These are phyloP conservation scores for Vitis hybrid DNA, from an alignment of 177 flowering plant species.

Conservation along the genomic window DNA sequence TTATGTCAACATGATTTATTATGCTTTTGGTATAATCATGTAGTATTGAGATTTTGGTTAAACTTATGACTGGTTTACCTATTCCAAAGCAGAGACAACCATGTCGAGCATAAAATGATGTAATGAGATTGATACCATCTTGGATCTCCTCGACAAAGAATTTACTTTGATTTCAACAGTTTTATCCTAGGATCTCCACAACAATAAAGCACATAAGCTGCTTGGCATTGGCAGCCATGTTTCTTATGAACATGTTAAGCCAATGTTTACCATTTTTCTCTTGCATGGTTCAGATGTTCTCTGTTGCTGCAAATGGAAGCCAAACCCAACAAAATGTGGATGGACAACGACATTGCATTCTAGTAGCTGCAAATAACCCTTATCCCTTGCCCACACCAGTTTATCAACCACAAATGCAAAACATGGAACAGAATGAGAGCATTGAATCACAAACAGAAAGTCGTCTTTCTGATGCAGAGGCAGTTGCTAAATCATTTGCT, in stretches of 20 bases:
- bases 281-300: conserved; percentile 59
- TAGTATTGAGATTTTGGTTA: too few relatives aligned
- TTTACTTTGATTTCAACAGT: too few relatives aligned
- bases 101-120: too few relatives aligned
- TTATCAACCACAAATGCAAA: conserved; percentile 55
- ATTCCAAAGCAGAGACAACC: too few relatives aligned
- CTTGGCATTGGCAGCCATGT: not conserved
- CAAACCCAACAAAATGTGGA: conserved; percentile 60
- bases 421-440: conserved; percentile 51
- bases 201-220: too few relatives aligned
- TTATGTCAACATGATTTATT: too few relatives aligned
- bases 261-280: not conserved
- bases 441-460: conserved; percentile 53
- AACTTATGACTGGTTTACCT: too few relatives aligned
- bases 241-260: not conserved
- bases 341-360: conserved; percentile 79
- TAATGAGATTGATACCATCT: too few relatives aligned
- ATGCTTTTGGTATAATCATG: too few relatives aligned
- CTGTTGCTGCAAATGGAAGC: conserved; percentile 42
- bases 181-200: too few relatives aligned
- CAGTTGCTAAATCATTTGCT: conserved; percentile 72
- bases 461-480: conserved; percentile 76
- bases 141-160: too few relatives aligned
- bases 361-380: conserved; percentile 90
- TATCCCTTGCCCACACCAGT: conserved; percentile 86